Base-by-base conservation (phyloP, 140 eudicot species). In the Stevia rebaudiana region DNA sequence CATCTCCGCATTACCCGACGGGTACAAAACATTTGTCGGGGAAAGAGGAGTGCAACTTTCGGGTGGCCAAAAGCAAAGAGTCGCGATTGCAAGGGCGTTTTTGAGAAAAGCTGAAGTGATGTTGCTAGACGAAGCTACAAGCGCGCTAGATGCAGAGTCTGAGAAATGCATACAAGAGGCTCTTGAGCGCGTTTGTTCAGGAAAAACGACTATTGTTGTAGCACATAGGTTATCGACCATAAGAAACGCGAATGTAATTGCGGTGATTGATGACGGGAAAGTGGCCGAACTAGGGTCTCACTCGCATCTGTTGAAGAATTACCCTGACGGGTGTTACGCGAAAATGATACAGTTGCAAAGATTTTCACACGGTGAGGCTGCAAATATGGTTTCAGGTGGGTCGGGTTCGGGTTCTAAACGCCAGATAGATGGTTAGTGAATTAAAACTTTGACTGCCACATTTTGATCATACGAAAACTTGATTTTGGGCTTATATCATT, bases 241-340 rank as follows among this genome's bases (percentile, higher is more conserved):
- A 49, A 70, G 95, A 42, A 90, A 82, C 31, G 97, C 97, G 24
- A 87, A 87, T 65, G 88, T 82, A 9, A 86, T 90, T 46, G 95
- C 90, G 0, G 95, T 90, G 28, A 83, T 90, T 4, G 95, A 90
- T 40, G 97, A 90, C 6, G 97, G 97, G 39, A 90, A 84, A 70
- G 97, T 90, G 56, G 90, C 82, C 0, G 97, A 90, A 61, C 97
- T 84, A 74, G 97, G 97, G 12, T 86, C 97, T 0, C 95, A 90
- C 57, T 86, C 95, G 58, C 95, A 87, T 61, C 78, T 90, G 39
- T 71, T 90, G 76, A 90, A 86, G 67, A 86, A 87, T 51, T 78
- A 83, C 63, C 90, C 97, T 0, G 95, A 90, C 43, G 97, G 97
- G 36, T 77, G 82, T 50, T 90, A 90, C 56, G 80, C 95, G 5